phyloP scores from a whole-genome alignment of 192 early-diverging fungal species.

The Backusella circina region DNA sequence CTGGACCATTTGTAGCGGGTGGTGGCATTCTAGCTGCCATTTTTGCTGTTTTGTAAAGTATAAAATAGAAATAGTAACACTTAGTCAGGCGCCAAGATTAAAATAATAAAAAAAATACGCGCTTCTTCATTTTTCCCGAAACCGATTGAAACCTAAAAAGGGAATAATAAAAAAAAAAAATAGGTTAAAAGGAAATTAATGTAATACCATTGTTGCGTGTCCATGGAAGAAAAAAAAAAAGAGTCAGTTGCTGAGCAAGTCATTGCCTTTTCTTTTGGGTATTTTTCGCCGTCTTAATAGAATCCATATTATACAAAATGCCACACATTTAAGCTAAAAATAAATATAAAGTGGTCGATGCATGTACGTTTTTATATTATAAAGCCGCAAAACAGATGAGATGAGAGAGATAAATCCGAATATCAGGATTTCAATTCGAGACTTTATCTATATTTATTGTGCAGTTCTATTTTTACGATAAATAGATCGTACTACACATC shows the following conservation, averaged over 20 bases:
- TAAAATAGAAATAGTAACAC: not conserved
- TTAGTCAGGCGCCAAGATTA: not conserved
- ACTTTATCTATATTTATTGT: no score
- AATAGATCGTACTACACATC: no score
- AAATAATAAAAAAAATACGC: not conserved
- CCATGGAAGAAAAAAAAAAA: no score
- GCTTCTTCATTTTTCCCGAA: not conserved
- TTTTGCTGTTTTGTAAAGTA: not conserved
- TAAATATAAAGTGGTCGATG: no score
- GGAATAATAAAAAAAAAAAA: not conserved
- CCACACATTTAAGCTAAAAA: no score
- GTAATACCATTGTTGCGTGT: not conserved
- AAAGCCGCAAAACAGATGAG: no score
- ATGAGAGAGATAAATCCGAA: no score
- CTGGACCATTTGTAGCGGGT: conserved; percentile 25
- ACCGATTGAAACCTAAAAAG: not conserved
- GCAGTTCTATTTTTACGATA: no score
- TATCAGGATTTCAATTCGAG: no score
- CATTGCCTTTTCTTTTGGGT: not conserved
- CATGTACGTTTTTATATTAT: no score
- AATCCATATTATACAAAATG: not conserved
- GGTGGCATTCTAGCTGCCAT: not conserved
- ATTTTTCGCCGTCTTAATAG: not conserved
- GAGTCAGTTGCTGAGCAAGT: not conserved
- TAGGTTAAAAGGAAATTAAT: not conserved